Percentiles rank a stretch among this genome's conserved stretches.
Conservation (phyloP, 441 rosid genomes). For the Pelargonium myrrhifolium region DNA sequence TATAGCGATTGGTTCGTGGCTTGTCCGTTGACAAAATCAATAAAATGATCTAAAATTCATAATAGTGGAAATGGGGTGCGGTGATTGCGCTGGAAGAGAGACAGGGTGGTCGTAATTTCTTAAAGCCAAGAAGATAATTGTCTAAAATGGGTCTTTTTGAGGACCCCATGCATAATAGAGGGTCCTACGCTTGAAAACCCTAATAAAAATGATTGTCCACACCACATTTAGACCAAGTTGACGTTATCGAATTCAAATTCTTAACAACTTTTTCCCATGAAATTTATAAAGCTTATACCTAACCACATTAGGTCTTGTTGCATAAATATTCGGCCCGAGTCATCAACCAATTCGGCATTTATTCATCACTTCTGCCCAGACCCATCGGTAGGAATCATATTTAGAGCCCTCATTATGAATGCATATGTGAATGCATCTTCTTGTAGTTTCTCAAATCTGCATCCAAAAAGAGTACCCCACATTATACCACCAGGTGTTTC, state of each 20-base stretch:
- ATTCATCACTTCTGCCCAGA: conserved; percentile 17
- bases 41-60: too few relatives aligned
- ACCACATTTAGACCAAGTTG: neutral
- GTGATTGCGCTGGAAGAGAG: too few relatives aligned
- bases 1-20: too few relatives aligned
- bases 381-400: conserved; percentile 47
- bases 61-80: too few relatives aligned
- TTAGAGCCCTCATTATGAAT: conserved; percentile 59
- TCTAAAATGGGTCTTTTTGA: neutral
- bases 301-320: neutral
- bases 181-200: conserved; percentile 4
- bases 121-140: neutral
- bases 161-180: neutral
- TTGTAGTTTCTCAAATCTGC: conserved; percentile 88
- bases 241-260: neutral
- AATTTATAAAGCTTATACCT: neutral
- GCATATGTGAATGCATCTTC: conserved; percentile 67
- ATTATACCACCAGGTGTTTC: neutral
- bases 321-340: neutral
- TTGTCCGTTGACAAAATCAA: too few relatives aligned
- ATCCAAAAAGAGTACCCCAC: conserved; percentile 4
- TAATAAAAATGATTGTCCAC: neutral
- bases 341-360: neutral
- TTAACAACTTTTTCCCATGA: neutral
- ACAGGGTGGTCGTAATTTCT: neutral